These are phyloP conservation scores for Sarocladium strictum DNA, from an alignment of 2,329 filamentous ascomycete genomes.

Conservation along the genomic window DNA sequence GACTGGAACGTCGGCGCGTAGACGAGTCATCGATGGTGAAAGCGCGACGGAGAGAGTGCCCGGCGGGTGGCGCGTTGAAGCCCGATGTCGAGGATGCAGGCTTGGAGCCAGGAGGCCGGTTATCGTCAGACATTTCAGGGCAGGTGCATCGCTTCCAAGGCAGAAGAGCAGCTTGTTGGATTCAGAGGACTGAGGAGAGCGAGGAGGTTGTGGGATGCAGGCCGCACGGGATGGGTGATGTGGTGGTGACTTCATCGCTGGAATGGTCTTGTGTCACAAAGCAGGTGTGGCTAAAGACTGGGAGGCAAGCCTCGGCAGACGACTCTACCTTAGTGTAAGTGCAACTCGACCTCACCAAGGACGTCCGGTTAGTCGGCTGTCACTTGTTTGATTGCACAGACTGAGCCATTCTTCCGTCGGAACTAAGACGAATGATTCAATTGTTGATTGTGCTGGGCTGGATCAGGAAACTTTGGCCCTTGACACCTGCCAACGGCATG, in stretches of 20 bases:
- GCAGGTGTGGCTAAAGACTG: slow-evolving; percentile 1
- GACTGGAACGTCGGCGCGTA: slow-evolving; percentile 18
- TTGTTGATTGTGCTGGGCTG: neutral
- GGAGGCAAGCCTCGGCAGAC: neutral
- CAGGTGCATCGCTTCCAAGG: slow-evolving; percentile 6
- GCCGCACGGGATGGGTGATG: neutral
- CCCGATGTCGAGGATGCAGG: slow-evolving; percentile 9
- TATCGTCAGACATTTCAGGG: slow-evolving; percentile 9
- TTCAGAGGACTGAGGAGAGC: neutral
- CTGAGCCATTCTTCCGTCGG: too few relatives aligned
- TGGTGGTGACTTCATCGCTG: slow-evolving; percentile 8
- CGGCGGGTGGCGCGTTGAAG: slow-evolving; percentile 17
- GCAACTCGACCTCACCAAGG: too few relatives aligned
- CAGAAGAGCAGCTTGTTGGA: neutral
- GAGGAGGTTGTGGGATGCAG: neutral
- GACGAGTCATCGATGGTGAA: slow-evolving; percentile 31
- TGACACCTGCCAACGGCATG: neutral
- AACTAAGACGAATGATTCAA: neutral
- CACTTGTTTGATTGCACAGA: too few relatives aligned
- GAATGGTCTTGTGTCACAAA: neutral
- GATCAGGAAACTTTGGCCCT: neutral
- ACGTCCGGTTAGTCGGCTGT: too few relatives aligned
- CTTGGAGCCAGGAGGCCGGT: neutral
- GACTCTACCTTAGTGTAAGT: too few relatives aligned
- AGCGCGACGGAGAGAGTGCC: slow-evolving; percentile 35